These are phyloP conservation scores for Hypoxylon fragiforme DNA, from an alignment of 495 filamentous ascomycete species.

Conservation along the genomic window DNA sequence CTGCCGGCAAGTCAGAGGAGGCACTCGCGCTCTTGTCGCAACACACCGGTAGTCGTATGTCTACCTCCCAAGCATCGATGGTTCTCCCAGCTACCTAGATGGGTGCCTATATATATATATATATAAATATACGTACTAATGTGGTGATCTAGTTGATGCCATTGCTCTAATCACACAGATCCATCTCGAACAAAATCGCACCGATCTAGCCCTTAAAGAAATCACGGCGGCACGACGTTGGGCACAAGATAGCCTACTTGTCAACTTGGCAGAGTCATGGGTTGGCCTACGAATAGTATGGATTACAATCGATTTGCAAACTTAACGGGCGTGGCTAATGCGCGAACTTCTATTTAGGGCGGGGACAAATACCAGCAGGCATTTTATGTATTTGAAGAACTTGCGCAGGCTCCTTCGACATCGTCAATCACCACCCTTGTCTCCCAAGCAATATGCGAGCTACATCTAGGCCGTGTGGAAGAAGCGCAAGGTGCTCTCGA, in stretches of 20 bases:
- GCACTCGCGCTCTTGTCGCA: constrained; percentile 75
- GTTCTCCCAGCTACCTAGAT: background rate
- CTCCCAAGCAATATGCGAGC: constrained; percentile 86
- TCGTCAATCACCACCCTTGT: constrained; percentile 70
- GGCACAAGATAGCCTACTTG: constrained; percentile 91
- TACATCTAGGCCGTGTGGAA: constrained; percentile 85
- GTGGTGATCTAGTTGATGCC: constrained; percentile 50
- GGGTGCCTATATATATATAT: background rate
- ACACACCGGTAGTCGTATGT: constrained; percentile 88
- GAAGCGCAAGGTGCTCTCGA: constrained; percentile 88
- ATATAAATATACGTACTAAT: constrained; percentile 9
- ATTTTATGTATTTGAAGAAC: constrained; percentile 98
- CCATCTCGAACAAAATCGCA: constrained; percentile 85
- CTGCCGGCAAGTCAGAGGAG: constrained; percentile 77
- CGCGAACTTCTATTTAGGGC: constrained; percentile 59
- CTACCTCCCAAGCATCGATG: background rate
- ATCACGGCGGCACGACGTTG: constrained; percentile 86
- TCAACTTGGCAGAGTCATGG: constrained; percentile 96
- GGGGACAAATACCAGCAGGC: constrained; percentile 95
- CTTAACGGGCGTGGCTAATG: constrained; percentile 8
- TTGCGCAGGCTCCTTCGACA: constrained; percentile 80
- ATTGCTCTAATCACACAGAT: constrained; percentile 85
- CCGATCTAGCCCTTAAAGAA: constrained; percentile 87
- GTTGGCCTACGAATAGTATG: constrained; percentile 83
- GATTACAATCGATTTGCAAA: constrained; percentile 15